Conservation (phyloP, 2,329 filamentous ascomycete species). For the Endothia cerciana region DNA sequence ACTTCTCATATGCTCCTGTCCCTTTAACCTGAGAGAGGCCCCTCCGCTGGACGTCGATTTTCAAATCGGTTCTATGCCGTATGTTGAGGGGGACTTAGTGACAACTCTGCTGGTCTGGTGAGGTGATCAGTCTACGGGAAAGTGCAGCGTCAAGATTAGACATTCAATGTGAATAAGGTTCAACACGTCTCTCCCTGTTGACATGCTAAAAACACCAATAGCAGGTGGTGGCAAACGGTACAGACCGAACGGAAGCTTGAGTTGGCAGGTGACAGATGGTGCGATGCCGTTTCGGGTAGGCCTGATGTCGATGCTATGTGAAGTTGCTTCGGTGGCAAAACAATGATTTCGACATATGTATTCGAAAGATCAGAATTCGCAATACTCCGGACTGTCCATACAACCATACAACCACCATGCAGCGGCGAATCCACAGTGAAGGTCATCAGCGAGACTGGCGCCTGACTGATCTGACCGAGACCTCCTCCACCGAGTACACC, state of each 20-base stretch:
- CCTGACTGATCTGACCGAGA: background rate
- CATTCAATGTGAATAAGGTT: background rate
- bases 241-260: background rate
- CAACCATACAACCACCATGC: too few species aligned
- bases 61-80: too few species aligned
- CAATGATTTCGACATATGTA: background rate
- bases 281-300: background rate
- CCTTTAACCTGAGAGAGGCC: background rate
- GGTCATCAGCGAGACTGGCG: background rate
- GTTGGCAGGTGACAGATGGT: background rate
- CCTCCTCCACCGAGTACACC: background rate
- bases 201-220: background rate
- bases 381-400: background rate
- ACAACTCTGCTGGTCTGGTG: background rate
- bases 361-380: background rate
- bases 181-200: background rate
- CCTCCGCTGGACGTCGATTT: too few species aligned
- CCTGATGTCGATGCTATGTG: background rate
- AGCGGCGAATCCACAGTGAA: background rate
- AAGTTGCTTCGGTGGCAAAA: background rate
- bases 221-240: background rate
- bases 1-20: background rate
- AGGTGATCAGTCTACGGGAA: background rate
- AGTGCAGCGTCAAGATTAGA: background rate
- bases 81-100: background rate